A percentile compares a stretch with the other conserved stretches of the same genome.
Conservation (phyloP, 495 filamentous ascomycete species). For the Aspergillus bertholletiae region DNA sequence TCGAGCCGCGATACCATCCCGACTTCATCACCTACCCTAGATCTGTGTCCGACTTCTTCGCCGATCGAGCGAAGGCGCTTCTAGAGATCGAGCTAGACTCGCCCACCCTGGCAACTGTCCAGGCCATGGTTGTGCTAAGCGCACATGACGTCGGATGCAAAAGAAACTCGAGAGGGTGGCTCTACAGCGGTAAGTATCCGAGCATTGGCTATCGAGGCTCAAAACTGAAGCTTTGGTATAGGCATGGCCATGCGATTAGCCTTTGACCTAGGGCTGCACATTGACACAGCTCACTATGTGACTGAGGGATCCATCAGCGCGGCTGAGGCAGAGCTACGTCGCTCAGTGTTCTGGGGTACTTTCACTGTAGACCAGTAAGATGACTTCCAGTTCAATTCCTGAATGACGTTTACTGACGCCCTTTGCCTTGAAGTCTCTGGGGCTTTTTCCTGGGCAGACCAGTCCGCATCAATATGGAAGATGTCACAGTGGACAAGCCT, state of each 20-base stretch:
- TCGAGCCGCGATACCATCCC: slow-evolving; percentile 24
- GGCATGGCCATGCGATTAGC: slow-evolving; percentile 39
- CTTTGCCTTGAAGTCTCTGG: slow-evolving; percentile 17
- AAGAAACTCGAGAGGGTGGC: slow-evolving; percentile 32
- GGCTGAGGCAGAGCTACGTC: slow-evolving; percentile 24
- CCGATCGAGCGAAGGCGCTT: slow-evolving; percentile 24
- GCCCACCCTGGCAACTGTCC: slow-evolving; percentile 31
- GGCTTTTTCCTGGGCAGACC: slow-evolving; percentile 29
- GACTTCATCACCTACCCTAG: slow-evolving; percentile 25
- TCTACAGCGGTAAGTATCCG: slow-evolving; percentile 30
- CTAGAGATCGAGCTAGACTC: slow-evolving; percentile 33
- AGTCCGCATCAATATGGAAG: slow-evolving; percentile 20
- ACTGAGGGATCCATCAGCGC: slow-evolving; percentile 17
- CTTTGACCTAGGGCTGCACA: slow-evolving; percentile 34
- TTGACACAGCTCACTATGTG: slow-evolving; percentile 28
- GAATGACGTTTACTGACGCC: not conserved
- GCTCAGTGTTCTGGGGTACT: slow-evolving; percentile 30
- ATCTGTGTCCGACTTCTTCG: slow-evolving; percentile 29
- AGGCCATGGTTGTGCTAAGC: slow-evolving; percentile 33
- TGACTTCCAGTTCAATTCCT: not conserved
- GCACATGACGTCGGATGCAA: slow-evolving; percentile 24
- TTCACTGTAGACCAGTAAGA: slow-evolving; percentile 34
- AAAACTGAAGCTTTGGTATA: not conserved
- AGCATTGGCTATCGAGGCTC: not conserved
- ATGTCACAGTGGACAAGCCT: slow-evolving; percentile 19